A percentile compares a stretch with the other conserved stretches of the same genome.
Conservation (phyloP, 768 basidiomycete genomes). For the Lactarius hengduanensis region DNA sequence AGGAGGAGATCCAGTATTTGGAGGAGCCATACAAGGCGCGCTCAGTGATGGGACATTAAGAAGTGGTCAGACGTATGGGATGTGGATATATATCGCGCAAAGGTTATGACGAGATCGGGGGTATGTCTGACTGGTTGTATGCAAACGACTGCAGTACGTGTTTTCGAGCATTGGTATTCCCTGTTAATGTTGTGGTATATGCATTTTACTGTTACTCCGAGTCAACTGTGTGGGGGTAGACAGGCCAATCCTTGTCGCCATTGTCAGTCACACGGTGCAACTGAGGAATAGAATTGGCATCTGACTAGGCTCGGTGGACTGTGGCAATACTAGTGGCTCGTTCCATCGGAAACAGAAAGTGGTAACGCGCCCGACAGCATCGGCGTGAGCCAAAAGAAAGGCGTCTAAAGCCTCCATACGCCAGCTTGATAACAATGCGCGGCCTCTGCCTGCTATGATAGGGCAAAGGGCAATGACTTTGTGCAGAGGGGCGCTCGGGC, state of each 20-base stretch:
- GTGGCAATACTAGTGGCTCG: neutral
- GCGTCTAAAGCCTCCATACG: too few species aligned
- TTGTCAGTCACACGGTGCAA: too few species aligned
- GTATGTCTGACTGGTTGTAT: neutral
- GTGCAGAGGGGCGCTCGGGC: too few species aligned
- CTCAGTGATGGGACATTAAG: constrained; percentile 18
- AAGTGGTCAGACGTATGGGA: constrained; percentile 22
- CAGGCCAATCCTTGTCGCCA: too few species aligned
- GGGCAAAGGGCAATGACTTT: too few species aligned
- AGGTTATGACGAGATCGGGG: neutral
- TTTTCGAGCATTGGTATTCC: neutral
- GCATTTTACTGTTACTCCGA: neutral
- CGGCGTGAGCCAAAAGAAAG: neutral
- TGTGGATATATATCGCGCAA: neutral
- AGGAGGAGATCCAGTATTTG: constrained; percentile 23
- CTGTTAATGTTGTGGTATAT: neutral
- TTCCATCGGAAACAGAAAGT: too few species aligned
- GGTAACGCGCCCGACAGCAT: too few species aligned
- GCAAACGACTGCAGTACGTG: neutral
- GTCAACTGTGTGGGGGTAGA: neutral
- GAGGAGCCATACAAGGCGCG: constrained; percentile 27
- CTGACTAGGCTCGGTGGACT: neutral
- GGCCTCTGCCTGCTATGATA: too few species aligned
- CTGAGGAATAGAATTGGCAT: too few species aligned
- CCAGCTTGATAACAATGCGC: too few species aligned